Base-by-base conservation (phyloP, 2,329 filamentous ascomycete species). In the Pseudophaeomoniella oleicola region DNA sequence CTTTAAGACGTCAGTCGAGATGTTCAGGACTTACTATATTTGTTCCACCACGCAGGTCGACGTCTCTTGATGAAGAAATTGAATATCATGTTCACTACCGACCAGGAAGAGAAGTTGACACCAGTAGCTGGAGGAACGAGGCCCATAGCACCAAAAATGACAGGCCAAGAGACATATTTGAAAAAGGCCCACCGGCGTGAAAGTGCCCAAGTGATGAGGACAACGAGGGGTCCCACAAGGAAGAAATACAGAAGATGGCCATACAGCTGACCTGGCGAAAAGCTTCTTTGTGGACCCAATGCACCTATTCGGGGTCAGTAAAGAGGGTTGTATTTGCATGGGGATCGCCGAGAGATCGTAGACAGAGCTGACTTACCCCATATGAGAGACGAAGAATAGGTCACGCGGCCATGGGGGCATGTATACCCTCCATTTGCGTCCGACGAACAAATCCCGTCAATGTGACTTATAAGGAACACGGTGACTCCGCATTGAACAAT, bases 221-320 rank as follows among this genome's bases (percentile, higher is more conserved):
- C 62, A 10, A 62, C 45, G 9, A 63, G 45, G 19, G 57, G 54
- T 5, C 60, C 67, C 14, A 69, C 62, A n/a, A n/a, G n/a, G 59
- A 63, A 68, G 52, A 69, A 69, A 46, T 69, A 67, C 41, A 67
- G 63, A 13, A 68, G 47, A 14, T 69, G 49, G 1, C 54, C 47
- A 46, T 69, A 69, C 2, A 69, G 54, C 11, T 66, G 56, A 2
- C 54, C 51, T 0, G 68, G 68, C n/a, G n/a, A n/a, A n/a, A n/a
- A n/a, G n/a, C n/a, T n/a, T n/a, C n/a, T n/a, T n/a, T n/a, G n/a
- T n/a, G n/a, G n/a, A n/a, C n/a, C n/a, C n/a, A n/a, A n/a, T n/a
- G n/a, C n/a, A n/a, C n/a, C n/a, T n/a, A n/a, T n/a, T n/a, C n/a
- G n/a, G n/a, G n/a, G n/a, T n/a, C n/a, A n/a, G n/a, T n/a, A n/a